These are phyloP conservation scores for Sanghuangporus baumii DNA, from an alignment of 1,284 basidiomycete genomes.

Conservation along the genomic window DNA sequence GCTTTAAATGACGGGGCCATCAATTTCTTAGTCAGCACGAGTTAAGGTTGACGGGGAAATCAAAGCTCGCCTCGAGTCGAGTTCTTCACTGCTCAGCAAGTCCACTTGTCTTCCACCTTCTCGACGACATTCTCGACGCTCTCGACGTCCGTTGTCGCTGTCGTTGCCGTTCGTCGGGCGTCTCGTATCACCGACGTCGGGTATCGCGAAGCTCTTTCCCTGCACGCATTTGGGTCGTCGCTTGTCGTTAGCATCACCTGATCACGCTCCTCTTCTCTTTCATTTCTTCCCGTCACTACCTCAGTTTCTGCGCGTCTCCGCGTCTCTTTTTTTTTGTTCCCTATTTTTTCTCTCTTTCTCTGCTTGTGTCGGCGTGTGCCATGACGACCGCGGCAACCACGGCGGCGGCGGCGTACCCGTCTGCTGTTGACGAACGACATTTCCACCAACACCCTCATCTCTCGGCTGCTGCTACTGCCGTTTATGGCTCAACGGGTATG, in stretches of 20 bases:
- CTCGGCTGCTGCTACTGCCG: not conserved
- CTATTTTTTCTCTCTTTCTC: not conserved
- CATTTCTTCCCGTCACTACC: constrained; percentile 2
- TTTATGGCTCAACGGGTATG: not conserved
- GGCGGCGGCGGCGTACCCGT: constrained; percentile 5
- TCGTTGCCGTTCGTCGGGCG: not conserved
- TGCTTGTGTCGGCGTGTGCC: not conserved
- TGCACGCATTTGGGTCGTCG: not conserved
- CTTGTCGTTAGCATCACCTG: not conserved
- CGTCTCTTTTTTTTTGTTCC: not conserved
- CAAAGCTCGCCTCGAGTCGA: too few species aligned
- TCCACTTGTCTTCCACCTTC: not conserved
- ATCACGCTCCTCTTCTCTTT: not conserved
- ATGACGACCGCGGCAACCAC: constrained; percentile 7
- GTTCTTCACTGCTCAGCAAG: too few species aligned
- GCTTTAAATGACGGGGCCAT: too few species aligned
- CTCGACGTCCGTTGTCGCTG: not conserved
- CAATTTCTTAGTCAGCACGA: too few species aligned
- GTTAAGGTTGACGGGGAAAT: too few species aligned
- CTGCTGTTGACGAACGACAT: not conserved
- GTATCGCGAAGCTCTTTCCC: not conserved
- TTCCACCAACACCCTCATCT: not conserved
- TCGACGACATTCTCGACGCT: not conserved
- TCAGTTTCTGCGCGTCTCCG: not conserved
- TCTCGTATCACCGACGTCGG: not conserved